These are phyloP conservation scores for Tremella mesenterica DNA, from an alignment of 768 basidiomycete species.

Conservation along the genomic window DNA sequence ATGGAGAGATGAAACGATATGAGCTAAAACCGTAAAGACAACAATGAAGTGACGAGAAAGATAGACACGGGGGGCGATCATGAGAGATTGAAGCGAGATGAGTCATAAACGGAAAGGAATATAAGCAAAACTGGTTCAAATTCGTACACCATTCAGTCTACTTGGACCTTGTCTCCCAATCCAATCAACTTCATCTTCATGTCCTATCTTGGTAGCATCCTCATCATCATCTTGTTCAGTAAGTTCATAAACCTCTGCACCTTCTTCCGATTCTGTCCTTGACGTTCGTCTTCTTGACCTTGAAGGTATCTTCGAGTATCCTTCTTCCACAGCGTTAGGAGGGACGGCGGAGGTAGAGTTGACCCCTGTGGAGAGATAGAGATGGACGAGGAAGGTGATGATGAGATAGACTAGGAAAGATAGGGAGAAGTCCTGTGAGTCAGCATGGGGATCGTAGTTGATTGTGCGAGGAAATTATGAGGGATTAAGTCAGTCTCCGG, in stretches of 20 bases:
- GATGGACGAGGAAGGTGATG: constrained; percentile 60
- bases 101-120: no score
- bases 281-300: not conserved
- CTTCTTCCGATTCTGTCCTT: constrained; percentile 13
- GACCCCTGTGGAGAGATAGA: constrained; percentile 48
- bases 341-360: constrained; percentile 12
- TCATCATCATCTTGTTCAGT: constrained; percentile 18
- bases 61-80: no score
- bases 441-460: no score
- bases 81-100: no score
- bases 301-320: constrained; percentile 26
- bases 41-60: no score
- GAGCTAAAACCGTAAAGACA: no score
- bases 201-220: constrained; percentile 16
- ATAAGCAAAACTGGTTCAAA: no score
- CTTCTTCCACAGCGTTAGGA: constrained; percentile 18
- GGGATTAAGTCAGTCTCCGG: no score
- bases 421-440: constrained; percentile 47
- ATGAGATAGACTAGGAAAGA: constrained; percentile 72
- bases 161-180: constrained; percentile 4
- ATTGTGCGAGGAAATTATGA: no score
- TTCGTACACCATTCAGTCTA: no score
- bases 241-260: constrained; percentile 28
- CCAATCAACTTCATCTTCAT: constrained; percentile 33
- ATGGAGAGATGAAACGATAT: no score